Evolutionary conservation across 768 basidiomycete species (phyloP).

Genomic region (Collybia sordida): DNA sequence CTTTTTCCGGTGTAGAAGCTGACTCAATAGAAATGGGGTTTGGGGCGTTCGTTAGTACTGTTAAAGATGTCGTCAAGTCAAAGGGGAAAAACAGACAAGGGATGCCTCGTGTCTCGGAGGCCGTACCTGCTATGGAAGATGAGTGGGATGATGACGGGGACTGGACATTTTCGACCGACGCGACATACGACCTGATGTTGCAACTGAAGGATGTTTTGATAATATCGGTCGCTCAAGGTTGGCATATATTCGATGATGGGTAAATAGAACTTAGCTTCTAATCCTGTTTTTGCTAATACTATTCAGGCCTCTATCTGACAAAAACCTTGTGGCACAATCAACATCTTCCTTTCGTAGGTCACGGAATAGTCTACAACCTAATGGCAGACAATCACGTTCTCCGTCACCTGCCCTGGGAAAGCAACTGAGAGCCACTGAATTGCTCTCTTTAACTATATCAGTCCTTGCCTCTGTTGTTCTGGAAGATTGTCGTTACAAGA

Average conservation of each 20-base stretch:
- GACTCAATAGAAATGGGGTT: conserved; percentile 31
- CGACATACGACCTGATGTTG: conserved; percentile 60
- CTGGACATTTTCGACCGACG: conserved; percentile 58
- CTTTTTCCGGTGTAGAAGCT: conserved; percentile 25
- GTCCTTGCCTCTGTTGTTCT: conserved; percentile 62
- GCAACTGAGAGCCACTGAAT: conserved; percentile 42
- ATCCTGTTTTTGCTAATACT: not conserved
- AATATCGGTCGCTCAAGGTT: conserved; percentile 54
- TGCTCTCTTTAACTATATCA: conserved; percentile 59
- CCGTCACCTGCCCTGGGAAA: conserved; percentile 37
- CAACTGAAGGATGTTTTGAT: conserved; percentile 61
- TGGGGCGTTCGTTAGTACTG: conserved; percentile 41
- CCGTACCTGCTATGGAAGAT: conserved; percentile 27
- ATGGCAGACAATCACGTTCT: conserved; percentile 54
- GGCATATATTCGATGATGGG: conserved; percentile 65
- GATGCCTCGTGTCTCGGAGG: conserved; percentile 14
- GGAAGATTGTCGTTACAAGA: conserved; percentile 73
- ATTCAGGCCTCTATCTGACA: conserved; percentile 16
- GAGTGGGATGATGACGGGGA: conserved; percentile 50
- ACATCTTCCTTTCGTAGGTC: conserved; percentile 47
- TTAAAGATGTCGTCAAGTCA: conserved; percentile 43
- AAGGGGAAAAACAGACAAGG: conserved; percentile 23
- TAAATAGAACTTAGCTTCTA: conserved; percentile 15
- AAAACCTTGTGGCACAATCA: conserved; percentile 22
- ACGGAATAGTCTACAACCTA: conserved; percentile 39